Conservation (phyloP, 2,329 filamentous ascomycete genomes). For the Lachnellula occidentalis region DNA sequence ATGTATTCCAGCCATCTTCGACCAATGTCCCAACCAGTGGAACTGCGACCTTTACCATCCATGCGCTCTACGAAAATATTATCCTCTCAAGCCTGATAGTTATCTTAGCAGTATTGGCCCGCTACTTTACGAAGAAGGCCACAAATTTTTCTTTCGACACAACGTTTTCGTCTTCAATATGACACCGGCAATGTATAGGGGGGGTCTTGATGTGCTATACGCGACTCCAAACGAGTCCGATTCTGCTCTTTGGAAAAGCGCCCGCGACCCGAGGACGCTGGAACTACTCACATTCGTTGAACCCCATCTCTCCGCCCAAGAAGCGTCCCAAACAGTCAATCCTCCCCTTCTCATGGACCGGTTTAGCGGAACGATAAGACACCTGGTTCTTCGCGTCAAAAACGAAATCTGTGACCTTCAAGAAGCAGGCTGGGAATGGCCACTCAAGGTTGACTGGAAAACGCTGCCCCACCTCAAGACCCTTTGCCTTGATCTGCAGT, state of each 20-base stretch:
- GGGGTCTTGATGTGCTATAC: too few relatives aligned
- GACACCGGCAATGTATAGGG: background rate
- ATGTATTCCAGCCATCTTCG: too few relatives aligned
- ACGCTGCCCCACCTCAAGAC: conserved; percentile 7
- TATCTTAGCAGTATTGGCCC: background rate
- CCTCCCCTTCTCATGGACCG: background rate
- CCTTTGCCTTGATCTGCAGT: conserved; percentile 7
- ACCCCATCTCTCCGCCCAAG: background rate
- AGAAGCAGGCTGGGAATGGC: conserved; percentile 6
- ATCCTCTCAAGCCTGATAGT: background rate
- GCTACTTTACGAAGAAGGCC: conserved; percentile 1
- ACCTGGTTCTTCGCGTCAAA: conserved; percentile 4
- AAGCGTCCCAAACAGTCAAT: background rate
- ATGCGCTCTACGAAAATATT: background rate
- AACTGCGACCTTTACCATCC: background rate
- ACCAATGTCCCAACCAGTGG: conserved; percentile 1
- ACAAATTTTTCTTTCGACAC: conserved; percentile 2
- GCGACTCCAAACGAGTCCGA: too few relatives aligned
- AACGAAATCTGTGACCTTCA: background rate
- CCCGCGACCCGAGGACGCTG: background rate
- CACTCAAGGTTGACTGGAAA: conserved; percentile 9
- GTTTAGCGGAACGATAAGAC: conserved; percentile 1
- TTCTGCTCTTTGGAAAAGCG: background rate
- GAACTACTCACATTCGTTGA: background rate
- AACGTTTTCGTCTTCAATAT: conserved; percentile 4